Evolutionary conservation across 495 filamentous ascomycete genomes (phyloP).

Genomic region (Podospora pseudoanserina): DNA sequence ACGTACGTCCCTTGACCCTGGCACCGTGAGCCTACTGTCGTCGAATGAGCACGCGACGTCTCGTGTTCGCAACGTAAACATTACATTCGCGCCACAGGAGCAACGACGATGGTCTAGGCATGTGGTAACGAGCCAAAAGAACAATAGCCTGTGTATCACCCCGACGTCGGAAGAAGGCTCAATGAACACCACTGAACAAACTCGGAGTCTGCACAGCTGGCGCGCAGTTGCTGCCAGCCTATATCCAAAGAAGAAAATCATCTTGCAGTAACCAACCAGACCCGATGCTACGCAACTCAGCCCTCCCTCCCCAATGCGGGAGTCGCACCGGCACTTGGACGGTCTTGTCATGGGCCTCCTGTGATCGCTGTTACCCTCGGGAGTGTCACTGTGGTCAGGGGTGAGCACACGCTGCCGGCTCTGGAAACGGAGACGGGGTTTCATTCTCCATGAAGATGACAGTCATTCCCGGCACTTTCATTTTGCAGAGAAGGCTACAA

Average conservation of each 20-base stretch:
- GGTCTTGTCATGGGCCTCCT: neutral
- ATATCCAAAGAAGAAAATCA: neutral
- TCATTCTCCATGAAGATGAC: neutral
- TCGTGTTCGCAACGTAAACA: neutral
- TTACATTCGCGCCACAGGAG: neutral
- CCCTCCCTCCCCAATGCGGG: neutral
- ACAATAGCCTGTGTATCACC: neutral
- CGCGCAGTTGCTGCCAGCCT: neutral
- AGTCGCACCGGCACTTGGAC: conserved; percentile 14
- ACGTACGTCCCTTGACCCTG: neutral
- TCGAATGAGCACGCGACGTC: neutral
- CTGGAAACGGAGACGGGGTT: neutral
- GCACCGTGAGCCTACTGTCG: neutral
- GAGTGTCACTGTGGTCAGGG: neutral
- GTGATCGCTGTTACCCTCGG: neutral
- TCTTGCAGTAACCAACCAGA: neutral
- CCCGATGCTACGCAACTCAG: conserved; percentile 4
- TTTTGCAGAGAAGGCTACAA: neutral
- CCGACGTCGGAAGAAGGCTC: conserved; percentile 8
- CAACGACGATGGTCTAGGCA: neutral
- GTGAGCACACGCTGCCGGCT: neutral
- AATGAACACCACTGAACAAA: neutral
- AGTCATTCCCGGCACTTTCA: neutral
- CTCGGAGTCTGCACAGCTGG: neutral
- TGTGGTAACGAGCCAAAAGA: neutral